Base-by-base conservation (phyloP, 306 rosid species). In the Trifolium pratense region DNA sequence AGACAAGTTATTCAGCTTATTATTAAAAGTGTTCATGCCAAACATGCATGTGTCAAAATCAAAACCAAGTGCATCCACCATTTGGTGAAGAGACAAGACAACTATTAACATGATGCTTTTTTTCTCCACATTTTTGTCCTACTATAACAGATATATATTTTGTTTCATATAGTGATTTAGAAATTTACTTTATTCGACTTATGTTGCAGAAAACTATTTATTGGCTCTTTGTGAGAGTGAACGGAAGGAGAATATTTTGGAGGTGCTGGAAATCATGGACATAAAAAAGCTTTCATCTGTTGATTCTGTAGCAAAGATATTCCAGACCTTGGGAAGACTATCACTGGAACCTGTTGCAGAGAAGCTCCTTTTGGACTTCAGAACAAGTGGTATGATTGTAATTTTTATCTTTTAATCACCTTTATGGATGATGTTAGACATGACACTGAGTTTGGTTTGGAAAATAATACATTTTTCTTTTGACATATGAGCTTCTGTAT, bases 181-280 rank as follows among this genome's bases (percentile, higher is more conserved):
- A 58, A 45, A 31, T 66, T 80, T 59, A 55, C 73, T 53, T 46
- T 59, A 43, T 80, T 76, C 16, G 76, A 76, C 74, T 46, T 43
- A 18, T 84, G 77, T 79, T 87, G 89, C 90, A 94, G 98, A 88
- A 78, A 84, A 68, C 68, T 91, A 86, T 82, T 77, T 94, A 79
- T 71, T 86, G 86, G 98, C 96, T 36, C 95, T 89, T 68, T 89
- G 89, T 83, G 96, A 91, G 81, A 78, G 91, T 71, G 88, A 84
- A 57, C 78, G 88, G 81, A 86, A 71, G 66, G 66, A 77, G 76
- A 87, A 94, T 71, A 77, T 94, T 68, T 80, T 83, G 83, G 86
- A 83, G 84, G 66, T 89, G 71, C 71, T 91, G 84, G 86, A 88
- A 73, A 79, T 56, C 61, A 63, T 84, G 39, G 92, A 87, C 84